Evolutionary conservation across 495 filamentous ascomycete species (phyloP).

Genomic region (Poronia punctata): DNA sequence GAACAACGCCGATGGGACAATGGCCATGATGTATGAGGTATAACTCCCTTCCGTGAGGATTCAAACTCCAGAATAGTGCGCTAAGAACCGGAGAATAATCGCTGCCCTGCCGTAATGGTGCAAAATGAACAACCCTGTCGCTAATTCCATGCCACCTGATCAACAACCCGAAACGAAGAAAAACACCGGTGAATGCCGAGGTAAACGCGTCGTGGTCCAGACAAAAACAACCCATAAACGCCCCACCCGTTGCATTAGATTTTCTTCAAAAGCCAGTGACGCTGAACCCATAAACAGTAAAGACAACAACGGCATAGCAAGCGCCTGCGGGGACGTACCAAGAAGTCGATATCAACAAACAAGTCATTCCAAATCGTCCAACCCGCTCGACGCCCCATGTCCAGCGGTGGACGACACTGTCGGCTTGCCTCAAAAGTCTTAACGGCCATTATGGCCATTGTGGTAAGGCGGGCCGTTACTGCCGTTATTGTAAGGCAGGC

Average conservation of each 20-base stretch:
- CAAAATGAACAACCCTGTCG: constrained; percentile 10
- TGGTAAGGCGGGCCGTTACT: no score
- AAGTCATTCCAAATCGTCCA: no score
- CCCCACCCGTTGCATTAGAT: constrained; percentile 6
- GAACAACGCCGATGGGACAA: constrained; percentile 2
- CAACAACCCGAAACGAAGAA: constrained; percentile 7
- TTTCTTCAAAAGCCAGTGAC: constrained; percentile 3
- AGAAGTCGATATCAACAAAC: no score
- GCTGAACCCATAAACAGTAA: no score
- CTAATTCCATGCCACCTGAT: constrained; percentile 12
- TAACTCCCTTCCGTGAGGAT: constrained; percentile 3
- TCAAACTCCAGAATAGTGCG: constrained; percentile 9
- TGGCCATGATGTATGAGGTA: constrained; percentile 8
- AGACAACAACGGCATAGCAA: no score
- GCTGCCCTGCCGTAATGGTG: constrained; percentile 8
- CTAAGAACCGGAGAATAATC: constrained; percentile 4
- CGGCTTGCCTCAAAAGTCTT: no score
- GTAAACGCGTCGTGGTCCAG: neutral
- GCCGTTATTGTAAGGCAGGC: no score
- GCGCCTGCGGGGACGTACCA: no score
- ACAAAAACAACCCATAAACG: constrained; percentile 5
- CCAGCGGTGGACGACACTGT: no score
- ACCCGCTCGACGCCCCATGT: no score
- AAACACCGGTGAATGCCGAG: constrained; percentile 2
- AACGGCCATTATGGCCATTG: no score